Conservation (phyloP, 805 yeast genomes). For the Barnettozyma salicaria region DNA sequence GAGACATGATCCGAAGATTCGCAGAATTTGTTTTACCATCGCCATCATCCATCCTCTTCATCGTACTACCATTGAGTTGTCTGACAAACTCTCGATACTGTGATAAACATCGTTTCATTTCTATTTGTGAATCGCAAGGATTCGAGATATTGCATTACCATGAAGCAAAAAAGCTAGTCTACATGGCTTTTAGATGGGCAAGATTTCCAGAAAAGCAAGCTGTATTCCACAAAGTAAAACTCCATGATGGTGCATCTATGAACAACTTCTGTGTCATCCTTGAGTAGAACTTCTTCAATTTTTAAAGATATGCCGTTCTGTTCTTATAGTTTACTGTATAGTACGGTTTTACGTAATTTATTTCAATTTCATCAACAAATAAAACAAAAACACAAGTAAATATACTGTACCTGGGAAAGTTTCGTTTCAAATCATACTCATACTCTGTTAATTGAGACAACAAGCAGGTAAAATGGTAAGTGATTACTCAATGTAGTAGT, state of each 20-base stretch:
- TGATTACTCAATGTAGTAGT: too few species aligned
- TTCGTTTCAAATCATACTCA: too few species aligned
- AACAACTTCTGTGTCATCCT: conserved; percentile 64
- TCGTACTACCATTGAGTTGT: conserved; percentile 89
- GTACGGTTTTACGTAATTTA: too few species aligned
- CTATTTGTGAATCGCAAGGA: conserved; percentile 57
- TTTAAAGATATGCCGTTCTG: too few species aligned
- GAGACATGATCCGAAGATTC: conserved; percentile 67
- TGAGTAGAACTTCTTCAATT: conserved; percentile 10
- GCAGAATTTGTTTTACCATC: conserved; percentile 42
- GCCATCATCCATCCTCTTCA: conserved; percentile 42
- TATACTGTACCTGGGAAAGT: too few species aligned
- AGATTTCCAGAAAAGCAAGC: conserved; percentile 22
- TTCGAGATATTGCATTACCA: conserved; percentile 42
- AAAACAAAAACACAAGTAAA: too few species aligned
- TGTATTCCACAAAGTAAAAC: conserved; percentile 36
- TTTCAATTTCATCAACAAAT: too few species aligned
- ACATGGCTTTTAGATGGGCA: conserved; percentile 56
- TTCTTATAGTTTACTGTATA: too few species aligned
- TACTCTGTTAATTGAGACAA: too few species aligned
- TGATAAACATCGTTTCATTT: conserved; percentile 35
- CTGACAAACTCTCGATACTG: conserved; percentile 76
- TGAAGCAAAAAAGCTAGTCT: conserved; percentile 65
- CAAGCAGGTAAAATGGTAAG: conserved; percentile 7
- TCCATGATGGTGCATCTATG: conserved; percentile 50